Evolutionary conservation across 1,139 yeast genomes (phyloP).

Genomic region (Zygosaccharomyces pseudobailii): DNA sequence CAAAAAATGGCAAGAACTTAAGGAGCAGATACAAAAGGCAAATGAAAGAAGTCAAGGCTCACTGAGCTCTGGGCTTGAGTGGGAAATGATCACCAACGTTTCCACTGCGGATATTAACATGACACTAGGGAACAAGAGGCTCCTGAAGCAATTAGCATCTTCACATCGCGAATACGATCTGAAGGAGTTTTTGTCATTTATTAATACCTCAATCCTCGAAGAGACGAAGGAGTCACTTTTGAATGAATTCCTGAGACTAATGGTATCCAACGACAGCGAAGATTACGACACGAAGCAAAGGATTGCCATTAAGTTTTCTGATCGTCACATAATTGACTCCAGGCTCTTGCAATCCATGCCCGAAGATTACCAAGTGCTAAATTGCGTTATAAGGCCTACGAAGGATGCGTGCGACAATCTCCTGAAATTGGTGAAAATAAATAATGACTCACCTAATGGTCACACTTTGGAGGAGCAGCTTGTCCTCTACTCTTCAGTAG

Average conservation of each 20-base stretch:
- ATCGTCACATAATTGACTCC: constrained; percentile 15
- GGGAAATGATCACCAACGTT: constrained; percentile 26
- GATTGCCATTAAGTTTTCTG: constrained; percentile 14
- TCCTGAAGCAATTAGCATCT: constrained; percentile 17
- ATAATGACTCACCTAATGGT: constrained; percentile 9
- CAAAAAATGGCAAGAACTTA: constrained; percentile 29
- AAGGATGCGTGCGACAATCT: constrained; percentile 19
- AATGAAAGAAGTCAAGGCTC: constrained; percentile 17
- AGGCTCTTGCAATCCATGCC: constrained; percentile 14
- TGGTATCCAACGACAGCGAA: constrained; percentile 15
- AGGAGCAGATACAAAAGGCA: constrained; percentile 16
- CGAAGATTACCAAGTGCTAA: constrained; percentile 21
- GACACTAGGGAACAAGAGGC: constrained; percentile 26
- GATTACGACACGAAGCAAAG: constrained; percentile 11
- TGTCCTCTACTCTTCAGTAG: constrained; percentile 31
- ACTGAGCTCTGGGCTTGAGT: constrained; percentile 18
- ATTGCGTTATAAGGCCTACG: constrained; percentile 28
- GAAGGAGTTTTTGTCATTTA: constrained; percentile 23
- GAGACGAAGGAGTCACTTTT: constrained; percentile 20
- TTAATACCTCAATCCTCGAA: constrained; percentile 26
- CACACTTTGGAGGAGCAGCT: constrained; percentile 26
- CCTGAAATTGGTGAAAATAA: constrained; percentile 19
- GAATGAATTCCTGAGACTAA: constrained; percentile 19
- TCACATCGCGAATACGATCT: constrained; percentile 22
- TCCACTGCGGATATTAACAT: constrained; percentile 21